These are phyloP conservation scores for Nidula niveotomentosa DNA, from an alignment of 1,284 basidiomycete species.

Conservation along the genomic window DNA sequence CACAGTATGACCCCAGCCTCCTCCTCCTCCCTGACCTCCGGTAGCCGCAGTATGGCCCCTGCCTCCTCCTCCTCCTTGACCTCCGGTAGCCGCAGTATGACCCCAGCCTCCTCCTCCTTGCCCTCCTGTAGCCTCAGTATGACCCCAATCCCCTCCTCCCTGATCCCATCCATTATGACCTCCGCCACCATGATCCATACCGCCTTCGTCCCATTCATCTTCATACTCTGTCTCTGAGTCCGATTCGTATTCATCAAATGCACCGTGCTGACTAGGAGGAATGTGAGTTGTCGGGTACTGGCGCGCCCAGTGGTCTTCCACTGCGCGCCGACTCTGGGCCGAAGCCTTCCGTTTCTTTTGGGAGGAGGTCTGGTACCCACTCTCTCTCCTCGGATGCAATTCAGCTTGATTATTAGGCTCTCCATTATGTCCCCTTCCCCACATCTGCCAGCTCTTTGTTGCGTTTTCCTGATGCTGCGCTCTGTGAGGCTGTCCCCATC, in stretches of 20 bases:
- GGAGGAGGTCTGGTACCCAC: not conserved
- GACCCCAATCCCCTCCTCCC: slow-evolving; percentile 6
- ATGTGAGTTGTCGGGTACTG: no score
- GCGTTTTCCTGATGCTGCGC: slow-evolving; percentile 2
- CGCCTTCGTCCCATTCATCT: slow-evolving; percentile 10
- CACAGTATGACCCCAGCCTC: not conserved
- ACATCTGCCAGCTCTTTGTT: slow-evolving; percentile 9
- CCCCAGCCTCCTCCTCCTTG: slow-evolving; percentile 1
- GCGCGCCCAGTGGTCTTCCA: no score
- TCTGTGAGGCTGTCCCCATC: slow-evolving; percentile 8
- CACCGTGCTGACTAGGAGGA: not conserved
- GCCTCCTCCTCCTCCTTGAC: slow-evolving; percentile 1
- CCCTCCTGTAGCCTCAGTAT: slow-evolving; percentile 3
- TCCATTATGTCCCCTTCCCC: slow-evolving; percentile 7
- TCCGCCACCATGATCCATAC: slow-evolving; percentile 3
- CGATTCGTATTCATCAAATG: not conserved
- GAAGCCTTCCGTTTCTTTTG: no score
- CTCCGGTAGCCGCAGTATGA: not conserved
- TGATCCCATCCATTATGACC: slow-evolving; percentile 5
- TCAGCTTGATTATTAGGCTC: not conserved
- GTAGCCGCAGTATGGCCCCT: slow-evolving; percentile 3
- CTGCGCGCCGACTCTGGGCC: no score
- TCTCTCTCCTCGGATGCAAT: slow-evolving; percentile 7
- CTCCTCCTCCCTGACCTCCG: slow-evolving; percentile 5
- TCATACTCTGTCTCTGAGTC: slow-evolving; percentile 3